Percentiles rank a stretch among this genome's conserved stretches.
Conservation (phyloP, 1,284 basidiomycete species). For the Somion occarium region DNA sequence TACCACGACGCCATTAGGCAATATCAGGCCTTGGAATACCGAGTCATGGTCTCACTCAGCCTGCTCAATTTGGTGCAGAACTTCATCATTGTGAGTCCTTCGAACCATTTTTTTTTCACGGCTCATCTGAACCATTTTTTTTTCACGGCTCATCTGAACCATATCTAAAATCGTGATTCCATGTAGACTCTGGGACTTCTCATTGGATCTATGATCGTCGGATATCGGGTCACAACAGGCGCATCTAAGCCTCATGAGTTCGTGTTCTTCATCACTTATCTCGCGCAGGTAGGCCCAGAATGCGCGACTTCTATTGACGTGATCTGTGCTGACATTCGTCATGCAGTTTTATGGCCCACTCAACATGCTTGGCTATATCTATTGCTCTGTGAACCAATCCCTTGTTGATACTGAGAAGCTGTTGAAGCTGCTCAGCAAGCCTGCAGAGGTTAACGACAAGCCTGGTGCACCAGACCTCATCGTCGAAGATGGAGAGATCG, state of each 20-base stretch:
- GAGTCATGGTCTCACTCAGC: slow-evolving; percentile 71
- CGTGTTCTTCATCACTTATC: slow-evolving; percentile 77
- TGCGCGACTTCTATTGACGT: neutral
- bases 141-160: neutral
- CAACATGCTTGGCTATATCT: slow-evolving; percentile 70
- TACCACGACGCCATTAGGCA: slow-evolving; percentile 71
- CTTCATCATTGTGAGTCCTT: slow-evolving; percentile 61
- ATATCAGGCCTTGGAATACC: slow-evolving; percentile 74
- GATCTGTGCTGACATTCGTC: slow-evolving; percentile 8
- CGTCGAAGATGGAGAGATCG: slow-evolving; percentile 74
- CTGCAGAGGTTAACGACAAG: slow-evolving; percentile 78
- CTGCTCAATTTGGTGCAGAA: slow-evolving; percentile 75
- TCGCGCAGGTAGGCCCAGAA: slow-evolving; percentile 65
- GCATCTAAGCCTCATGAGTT: slow-evolving; percentile 53
- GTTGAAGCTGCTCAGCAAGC: slow-evolving; percentile 69
- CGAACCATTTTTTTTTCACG: neutral
- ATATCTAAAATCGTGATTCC: slow-evolving; percentile 1
- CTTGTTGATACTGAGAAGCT: slow-evolving; percentile 80
- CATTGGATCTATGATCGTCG: slow-evolving; percentile 74
- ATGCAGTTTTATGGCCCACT: slow-evolving; percentile 65
- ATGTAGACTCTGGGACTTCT: slow-evolving; percentile 67
- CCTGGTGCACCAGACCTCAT: slow-evolving; percentile 71
- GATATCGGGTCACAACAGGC: slow-evolving; percentile 53
- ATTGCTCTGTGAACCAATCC: slow-evolving; percentile 68
- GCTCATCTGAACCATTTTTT: too few species aligned